These are phyloP conservation scores for Hymenoscyphus infarciens DNA, from an alignment of 2,329 filamentous ascomycete genomes.

Conservation along the genomic window DNA sequence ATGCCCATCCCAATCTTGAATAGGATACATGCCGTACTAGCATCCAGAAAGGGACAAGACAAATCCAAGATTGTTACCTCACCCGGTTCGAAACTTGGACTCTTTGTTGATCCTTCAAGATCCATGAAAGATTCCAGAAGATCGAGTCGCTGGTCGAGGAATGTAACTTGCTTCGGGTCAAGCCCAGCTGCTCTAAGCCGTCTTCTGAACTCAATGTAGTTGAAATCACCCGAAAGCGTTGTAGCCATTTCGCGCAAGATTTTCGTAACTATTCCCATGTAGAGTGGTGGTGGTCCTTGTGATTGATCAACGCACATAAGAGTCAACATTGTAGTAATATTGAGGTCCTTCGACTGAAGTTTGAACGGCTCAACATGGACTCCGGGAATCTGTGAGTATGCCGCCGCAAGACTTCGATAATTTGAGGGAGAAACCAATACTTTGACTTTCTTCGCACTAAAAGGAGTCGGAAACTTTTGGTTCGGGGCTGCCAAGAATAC, in stretches of 20 bases:
- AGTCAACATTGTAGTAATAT: slow-evolving; percentile 20
- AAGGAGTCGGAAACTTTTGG: slow-evolving; percentile 4
- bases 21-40: slow-evolving; percentile 63
- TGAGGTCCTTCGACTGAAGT: slow-evolving; percentile 19
- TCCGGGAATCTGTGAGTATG: slow-evolving; percentile 17
- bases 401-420: slow-evolving; percentile 10
- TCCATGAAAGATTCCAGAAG: slow-evolving; percentile 61
- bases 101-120: background rate
- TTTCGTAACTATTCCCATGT: slow-evolving; percentile 18
- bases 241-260: slow-evolving; percentile 22
- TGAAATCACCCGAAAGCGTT: slow-evolving; percentile 33
- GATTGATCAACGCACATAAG: slow-evolving; percentile 20
- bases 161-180: slow-evolving; percentile 46
- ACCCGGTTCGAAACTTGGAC: slow-evolving; percentile 38
- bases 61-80: slow-evolving; percentile 66
- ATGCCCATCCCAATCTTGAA: slow-evolving; percentile 69
- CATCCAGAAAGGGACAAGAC: slow-evolving; percentile 66
- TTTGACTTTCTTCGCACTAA: slow-evolving; percentile 15
- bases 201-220: slow-evolving; percentile 44
- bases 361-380: slow-evolving; percentile 19
- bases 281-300: slow-evolving; percentile 18
- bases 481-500: background rate
- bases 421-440: slow-evolving; percentile 22
- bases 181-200: slow-evolving; percentile 41
- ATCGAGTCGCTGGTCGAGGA: slow-evolving; percentile 57